A percentile compares a stretch with the other conserved stretches of the same genome.
phyloP scores from a whole-genome alignment of 2,329 filamentous ascomycete species.

The Cordyceps farinosa region DNA sequence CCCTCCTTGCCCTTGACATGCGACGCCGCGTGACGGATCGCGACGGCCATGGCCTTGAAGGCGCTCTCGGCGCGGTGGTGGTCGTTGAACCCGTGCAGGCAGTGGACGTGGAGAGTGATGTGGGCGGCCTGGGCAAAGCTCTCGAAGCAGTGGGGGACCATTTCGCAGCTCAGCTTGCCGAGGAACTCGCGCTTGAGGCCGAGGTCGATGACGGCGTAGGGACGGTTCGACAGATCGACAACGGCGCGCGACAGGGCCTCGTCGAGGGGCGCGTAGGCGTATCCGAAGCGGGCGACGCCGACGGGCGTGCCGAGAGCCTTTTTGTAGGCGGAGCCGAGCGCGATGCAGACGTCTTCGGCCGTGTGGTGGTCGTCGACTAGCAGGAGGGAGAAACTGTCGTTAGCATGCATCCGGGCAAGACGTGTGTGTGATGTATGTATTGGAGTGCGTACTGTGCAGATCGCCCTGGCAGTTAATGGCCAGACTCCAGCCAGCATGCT shows the following conservation, averaged over 20 bases:
- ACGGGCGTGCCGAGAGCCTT: constrained; percentile 71
- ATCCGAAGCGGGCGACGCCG: constrained; percentile 86
- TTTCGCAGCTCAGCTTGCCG: constrained; percentile 88
- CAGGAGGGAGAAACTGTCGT: background rate
- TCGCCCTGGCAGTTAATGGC: constrained; percentile 81
- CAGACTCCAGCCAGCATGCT: constrained; percentile 93
- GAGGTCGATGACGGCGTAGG: constrained; percentile 78
- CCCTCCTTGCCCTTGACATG: constrained; percentile 77
- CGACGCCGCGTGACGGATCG: constrained; percentile 71
- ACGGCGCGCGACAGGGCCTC: constrained; percentile 92
- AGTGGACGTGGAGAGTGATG: constrained; percentile 93
- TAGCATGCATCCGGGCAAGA: no score
- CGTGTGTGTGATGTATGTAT: background rate
- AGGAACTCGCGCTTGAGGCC: constrained; percentile 89
- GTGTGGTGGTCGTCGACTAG: constrained; percentile 98
- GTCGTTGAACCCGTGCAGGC: constrained; percentile 85
- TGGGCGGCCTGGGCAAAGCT: constrained; percentile 89
- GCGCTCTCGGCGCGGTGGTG: constrained; percentile 95
- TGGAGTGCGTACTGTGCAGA: constrained; percentile 67
- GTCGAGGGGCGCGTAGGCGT: constrained; percentile 89
- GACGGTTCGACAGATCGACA: constrained; percentile 90
- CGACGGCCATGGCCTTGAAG: constrained; percentile 93
- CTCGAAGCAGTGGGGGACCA: constrained; percentile 94
- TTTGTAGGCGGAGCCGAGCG: constrained; percentile 82
- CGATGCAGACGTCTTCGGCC: constrained; percentile 90